Base-by-base conservation (phyloP, 306 rosid genomes). In the Lathyrus sativus region DNA sequence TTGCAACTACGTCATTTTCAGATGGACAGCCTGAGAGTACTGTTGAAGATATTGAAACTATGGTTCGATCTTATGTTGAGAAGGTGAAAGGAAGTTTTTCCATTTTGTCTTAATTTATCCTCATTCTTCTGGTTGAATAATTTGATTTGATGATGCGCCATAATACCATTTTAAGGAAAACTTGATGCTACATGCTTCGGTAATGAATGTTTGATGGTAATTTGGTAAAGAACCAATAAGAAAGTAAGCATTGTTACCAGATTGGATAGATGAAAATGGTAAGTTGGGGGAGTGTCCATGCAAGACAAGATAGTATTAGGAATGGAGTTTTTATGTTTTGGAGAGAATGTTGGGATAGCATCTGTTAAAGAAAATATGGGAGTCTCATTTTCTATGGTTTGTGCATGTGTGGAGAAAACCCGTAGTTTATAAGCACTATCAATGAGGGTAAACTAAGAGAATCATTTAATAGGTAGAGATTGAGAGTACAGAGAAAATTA, bases 1-100 rank as follows among this genome's bases (percentile, higher is more conserved):
- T 71, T 45, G 41, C 49, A 28, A 11, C 13, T 69, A 55, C 49
- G 44, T 42, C 58, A 31, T 70, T 50, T 79, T 37, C 86, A 91
- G 97, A 91, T 76, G 96, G 97, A 72, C 97, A 91, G 74, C 86
- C 92, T 29, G 91, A 91, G 56, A 81, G 83, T 83, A 86, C 86
- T 64, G 97, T 75, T 76, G 39, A 91, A 76, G 97, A 91, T 74
- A 91, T 91, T 61, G 97, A 91, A 81, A 60, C 9, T 62, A 91
- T 91, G 97, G 97, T 88, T 70, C 88, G 88, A 70, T 63, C 88
- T 72, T 88, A 83, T 70, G 86, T 91, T 65, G 92, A 85, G 65
- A 91, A 88, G 96, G 97, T 90, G 79, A 75, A 64, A 45, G 31
- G 24, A 37, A 31, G 14, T 31, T 59, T 65, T 60, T 15, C 19